Evolutionary conservation across 2,329 filamentous ascomycete genomes (phyloP), one percentile per base, ranked within the genome.

Genomic region (Fusarium poae): DNA sequence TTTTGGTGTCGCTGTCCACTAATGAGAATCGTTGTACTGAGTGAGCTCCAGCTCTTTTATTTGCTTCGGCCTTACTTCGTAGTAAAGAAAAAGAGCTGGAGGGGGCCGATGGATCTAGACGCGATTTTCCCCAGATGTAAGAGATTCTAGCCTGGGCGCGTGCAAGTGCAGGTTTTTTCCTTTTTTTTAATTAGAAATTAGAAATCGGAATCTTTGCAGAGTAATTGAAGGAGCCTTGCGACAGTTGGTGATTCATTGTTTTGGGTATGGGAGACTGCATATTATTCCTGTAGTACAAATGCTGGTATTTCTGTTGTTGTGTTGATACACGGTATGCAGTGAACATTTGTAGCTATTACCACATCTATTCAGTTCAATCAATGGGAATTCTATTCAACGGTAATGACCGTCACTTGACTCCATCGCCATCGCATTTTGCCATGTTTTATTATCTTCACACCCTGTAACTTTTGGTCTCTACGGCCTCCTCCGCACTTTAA

Each of bases 41-140:
- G 23, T 25, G 7, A 16, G 4, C 2, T 29, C 27, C 29, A 20
- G n/a, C 27, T 43, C 23, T 27, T 30, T 30, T 45, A 29, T 45
- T 45, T 45, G 25, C 43, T 69, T 70, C 67, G 75, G 77, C 76
- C 65, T 76, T 77, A 77, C 75, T 66, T 77, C 75, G 77, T 74
- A 75, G 75, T 76, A 60, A 63, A 64, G 60, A 62, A 54, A 48
- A 56, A 50, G 52, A 56, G 42, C 50, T 62, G 21, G 37, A 23
- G 34, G 68, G 60, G 68, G 62, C 66, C 45, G 34, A 50, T 50
- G 48, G 45, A 67, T 71, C 62, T 65, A 68, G 70, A 74, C 72
- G 72, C 62, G 62, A 71, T 48, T 39, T 48, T 43, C 76, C 76
- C 76, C 76, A 71, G 76, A 77, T 58, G 67, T 66, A 62, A 60